Base-by-base conservation (phyloP, 495 filamentous ascomycete species). In the Tuber calosporum region DNA sequence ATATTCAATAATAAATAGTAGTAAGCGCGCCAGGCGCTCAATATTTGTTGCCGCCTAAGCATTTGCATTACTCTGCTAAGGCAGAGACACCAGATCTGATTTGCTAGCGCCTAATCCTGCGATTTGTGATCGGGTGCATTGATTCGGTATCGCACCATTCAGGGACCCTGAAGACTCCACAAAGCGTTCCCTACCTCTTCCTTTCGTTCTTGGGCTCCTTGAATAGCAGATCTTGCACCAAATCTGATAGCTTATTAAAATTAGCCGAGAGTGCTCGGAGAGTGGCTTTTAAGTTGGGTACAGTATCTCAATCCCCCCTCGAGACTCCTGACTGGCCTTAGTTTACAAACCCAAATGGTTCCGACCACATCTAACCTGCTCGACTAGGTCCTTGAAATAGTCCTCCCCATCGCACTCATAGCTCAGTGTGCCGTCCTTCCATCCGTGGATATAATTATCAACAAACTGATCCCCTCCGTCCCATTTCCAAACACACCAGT, bases 391-490 rank as follows among this genome's bases (percentile, higher is more conserved):
- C 40, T 17, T 26, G 68, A 71, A 58, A 69, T 69, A 77, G 38
- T 69, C 69, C 66, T 41, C 66, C 19, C 77, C 77, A 43, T 78
- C 58, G 4, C 34, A n/a, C 45, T 79, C 72, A 62, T 72, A 74
- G 26, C 72, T 70, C 34, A 41, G 48, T 58, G 26, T 58, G 22
- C 74, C 76, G 11, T 75, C 67, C 36, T 66, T 67, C 76, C 76
- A 78, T 13, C 66, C 67, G 67, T 77, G 45, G 40, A 77, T 77
- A 42, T 77, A 77, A 4, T 22, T 7, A 66, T 79, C 77, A 37
- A 79, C 43, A 8, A 48, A 66, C 34, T 26, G 41, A 30, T 34
- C 67, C 19, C 26, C 6, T 19, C 26, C 36, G 5, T 67, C 67
- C 19, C 39, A 75, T 34, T 48, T 72, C 73, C 73, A 75, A 62